Conservation (phyloP, 306 rosid species). For the Cicer bijugum region DNA sequence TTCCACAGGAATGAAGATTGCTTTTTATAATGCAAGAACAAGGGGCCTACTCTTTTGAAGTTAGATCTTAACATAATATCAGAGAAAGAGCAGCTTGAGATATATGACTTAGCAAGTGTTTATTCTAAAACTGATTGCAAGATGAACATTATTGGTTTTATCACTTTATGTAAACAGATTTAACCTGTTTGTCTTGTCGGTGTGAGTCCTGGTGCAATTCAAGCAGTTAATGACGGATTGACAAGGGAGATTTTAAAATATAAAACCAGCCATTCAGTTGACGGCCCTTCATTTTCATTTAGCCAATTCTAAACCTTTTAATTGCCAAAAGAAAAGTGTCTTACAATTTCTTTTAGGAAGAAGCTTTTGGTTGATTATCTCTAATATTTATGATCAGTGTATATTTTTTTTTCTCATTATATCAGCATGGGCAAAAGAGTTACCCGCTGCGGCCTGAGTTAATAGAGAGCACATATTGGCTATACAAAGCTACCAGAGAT, state of each 20-base stretch:
- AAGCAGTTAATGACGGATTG: conserved; percentile 34
- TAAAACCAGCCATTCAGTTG: conserved; percentile 17
- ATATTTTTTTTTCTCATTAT: conserved; percentile 28
- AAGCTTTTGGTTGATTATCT: conserved; percentile 29
- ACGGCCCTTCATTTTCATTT: conserved; percentile 39
- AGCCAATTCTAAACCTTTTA: background rate
- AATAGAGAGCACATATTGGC: conserved; percentile 99
- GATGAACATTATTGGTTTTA: conserved; percentile 30
- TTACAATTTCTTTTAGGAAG: background rate
- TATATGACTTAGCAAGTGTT: conserved; percentile 33
- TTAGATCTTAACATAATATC: conserved; percentile 33
- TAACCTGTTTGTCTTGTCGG: conserved; percentile 33
- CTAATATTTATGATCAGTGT: conserved; percentile 30
- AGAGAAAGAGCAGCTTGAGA: conserved; percentile 29
- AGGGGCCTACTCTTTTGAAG: conserved; percentile 16
- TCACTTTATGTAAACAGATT: background rate
- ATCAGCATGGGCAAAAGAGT: conserved; percentile 89
- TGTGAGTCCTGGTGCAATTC: conserved; percentile 27
- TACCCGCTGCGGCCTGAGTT: conserved; percentile 94
- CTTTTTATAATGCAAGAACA: conserved; percentile 23
- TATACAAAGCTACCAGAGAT: conserved; percentile 95
- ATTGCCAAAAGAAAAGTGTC: conserved; percentile 22
- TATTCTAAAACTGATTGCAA: conserved; percentile 15
- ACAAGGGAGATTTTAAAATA: conserved; percentile 35
- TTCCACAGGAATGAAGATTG: conserved; percentile 18